Conservation (phyloP, 1,139 yeast species). For the Hansenula lynferdii region DNA sequence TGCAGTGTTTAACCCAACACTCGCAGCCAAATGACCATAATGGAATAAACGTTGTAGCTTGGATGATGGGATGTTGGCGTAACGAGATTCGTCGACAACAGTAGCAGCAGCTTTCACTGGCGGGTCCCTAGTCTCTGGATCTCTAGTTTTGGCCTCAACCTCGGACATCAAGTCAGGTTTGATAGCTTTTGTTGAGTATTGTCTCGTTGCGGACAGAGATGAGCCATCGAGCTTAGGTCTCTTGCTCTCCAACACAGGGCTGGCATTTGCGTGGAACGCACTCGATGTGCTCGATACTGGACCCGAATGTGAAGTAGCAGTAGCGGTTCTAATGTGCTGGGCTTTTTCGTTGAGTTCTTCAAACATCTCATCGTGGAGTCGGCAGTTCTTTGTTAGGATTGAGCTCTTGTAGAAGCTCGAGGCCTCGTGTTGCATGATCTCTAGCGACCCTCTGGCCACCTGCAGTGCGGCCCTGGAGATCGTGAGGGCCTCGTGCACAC, state of each 20-base stretch:
- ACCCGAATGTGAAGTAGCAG: neutral
- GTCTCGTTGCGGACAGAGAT: conserved; percentile 9
- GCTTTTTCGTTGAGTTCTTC: conserved; percentile 13
- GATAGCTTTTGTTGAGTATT: conserved; percentile 14
- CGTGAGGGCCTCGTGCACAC: conserved; percentile 14
- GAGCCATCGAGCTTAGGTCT: conserved; percentile 7
- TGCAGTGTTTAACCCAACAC: conserved; percentile 83
- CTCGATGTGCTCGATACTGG: too few relatives aligned
- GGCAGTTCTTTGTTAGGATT: conserved; percentile 13
- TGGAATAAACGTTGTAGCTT: conserved; percentile 85
- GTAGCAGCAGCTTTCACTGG: neutral
- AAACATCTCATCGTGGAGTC: conserved; percentile 23
- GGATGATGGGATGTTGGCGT: conserved; percentile 74
- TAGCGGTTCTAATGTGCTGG: conserved; percentile 6
- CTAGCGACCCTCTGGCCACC: conserved; percentile 11
- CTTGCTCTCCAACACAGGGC: too few relatives aligned
- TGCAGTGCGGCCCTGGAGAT: conserved; percentile 13
- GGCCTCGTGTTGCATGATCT: conserved; percentile 8
- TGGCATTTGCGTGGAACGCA: too few relatives aligned
- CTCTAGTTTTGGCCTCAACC: conserved; percentile 2
- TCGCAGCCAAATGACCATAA: conserved; percentile 90
- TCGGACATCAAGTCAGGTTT: conserved; percentile 6
- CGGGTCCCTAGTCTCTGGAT: neutral
- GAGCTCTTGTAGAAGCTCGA: conserved; percentile 19
- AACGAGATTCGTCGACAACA: conserved; percentile 10